A percentile compares a stretch with the other conserved stretches of the same genome.
Evolutionary conservation across 2,329 filamentous ascomycete species (phyloP).

Genomic region (Neofusicoccum kwambonambiense): DNA sequence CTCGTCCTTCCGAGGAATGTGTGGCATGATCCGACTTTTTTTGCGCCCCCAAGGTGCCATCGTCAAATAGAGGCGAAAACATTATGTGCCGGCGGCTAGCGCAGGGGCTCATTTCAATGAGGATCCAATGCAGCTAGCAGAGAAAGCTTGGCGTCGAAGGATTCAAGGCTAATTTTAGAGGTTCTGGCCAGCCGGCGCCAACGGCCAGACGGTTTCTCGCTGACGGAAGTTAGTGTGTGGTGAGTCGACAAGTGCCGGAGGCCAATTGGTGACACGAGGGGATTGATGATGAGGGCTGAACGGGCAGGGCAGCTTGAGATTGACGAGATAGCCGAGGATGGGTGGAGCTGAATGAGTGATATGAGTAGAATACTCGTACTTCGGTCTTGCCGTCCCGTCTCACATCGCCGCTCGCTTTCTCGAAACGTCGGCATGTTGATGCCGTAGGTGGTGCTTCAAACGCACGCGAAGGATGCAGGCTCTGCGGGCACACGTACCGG

Average conservation of each 20-base stretch:
- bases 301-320: too few species aligned
- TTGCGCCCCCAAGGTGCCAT: too few species aligned
- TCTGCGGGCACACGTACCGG: conserved; percentile 1
- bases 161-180: conserved; percentile 11
- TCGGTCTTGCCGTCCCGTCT: neutral
- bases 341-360: too few species aligned
- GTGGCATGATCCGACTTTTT: too few species aligned
- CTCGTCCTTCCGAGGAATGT: too few species aligned
- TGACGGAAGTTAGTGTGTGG: neutral
- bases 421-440: neutral
- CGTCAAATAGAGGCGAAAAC: too few species aligned
- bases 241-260: neutral
- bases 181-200: neutral
- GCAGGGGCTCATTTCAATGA: conserved; percentile 13
- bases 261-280: neutral
- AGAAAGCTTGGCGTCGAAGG: conserved; percentile 2
- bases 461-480: neutral
- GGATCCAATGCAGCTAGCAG: neutral
- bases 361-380: too few species aligned
- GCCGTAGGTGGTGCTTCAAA: neutral
- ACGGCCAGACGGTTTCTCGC: neutral
- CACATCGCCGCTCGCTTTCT: neutral
- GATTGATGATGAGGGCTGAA: neutral
- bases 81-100: neutral
- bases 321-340: too few species aligned